Conservation (phyloP, 192 early-diverging fungal genomes). For the Coemansia sp. region DNA sequence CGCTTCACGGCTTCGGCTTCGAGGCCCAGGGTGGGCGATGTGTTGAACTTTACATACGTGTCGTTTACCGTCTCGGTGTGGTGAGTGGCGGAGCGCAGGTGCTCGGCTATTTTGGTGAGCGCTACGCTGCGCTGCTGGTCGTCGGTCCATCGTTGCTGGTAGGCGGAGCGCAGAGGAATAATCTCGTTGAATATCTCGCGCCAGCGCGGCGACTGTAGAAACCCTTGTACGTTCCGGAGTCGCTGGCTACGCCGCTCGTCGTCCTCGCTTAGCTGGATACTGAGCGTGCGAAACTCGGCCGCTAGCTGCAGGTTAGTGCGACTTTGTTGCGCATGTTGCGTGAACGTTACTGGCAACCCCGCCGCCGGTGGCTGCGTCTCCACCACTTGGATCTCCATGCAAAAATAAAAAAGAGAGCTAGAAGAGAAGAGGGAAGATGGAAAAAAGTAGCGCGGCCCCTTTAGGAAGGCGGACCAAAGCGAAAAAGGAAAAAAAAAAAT, state of each 20-base stretch:
- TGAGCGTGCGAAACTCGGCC: slow-evolving; percentile 51
- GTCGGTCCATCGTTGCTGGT: slow-evolving; percentile 33
- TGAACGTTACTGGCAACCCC: background rate
- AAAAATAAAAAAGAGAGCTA: background rate
- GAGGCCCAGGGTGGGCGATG: slow-evolving; percentile 24
- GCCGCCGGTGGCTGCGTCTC: slow-evolving; percentile 3
- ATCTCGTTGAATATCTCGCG: slow-evolving; percentile 26
- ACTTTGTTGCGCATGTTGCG: background rate
- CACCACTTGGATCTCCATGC: slow-evolving; percentile 19
- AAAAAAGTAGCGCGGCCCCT: background rate
- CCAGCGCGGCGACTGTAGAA: slow-evolving; percentile 23
- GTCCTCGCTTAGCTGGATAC: slow-evolving; percentile 37
- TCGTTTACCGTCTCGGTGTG: slow-evolving; percentile 26
- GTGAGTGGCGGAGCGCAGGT: slow-evolving; percentile 19
- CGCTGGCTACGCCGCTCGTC: slow-evolving; percentile 8
- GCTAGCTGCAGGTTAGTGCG: slow-evolving; percentile 21
- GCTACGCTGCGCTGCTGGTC: slow-evolving; percentile 23
- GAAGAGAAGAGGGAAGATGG: background rate
- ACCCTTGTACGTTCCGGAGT: background rate
- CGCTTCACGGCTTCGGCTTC: slow-evolving; percentile 16
- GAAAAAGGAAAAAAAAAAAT: background rate
- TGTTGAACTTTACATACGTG: slow-evolving; percentile 18
- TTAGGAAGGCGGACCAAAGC: background rate
- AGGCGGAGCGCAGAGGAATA: slow-evolving; percentile 33
- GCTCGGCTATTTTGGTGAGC: slow-evolving; percentile 18